These are phyloP conservation scores for Colletotrichum lentis DNA, from an alignment of 2,329 filamentous ascomycete species.

Conservation along the genomic window DNA sequence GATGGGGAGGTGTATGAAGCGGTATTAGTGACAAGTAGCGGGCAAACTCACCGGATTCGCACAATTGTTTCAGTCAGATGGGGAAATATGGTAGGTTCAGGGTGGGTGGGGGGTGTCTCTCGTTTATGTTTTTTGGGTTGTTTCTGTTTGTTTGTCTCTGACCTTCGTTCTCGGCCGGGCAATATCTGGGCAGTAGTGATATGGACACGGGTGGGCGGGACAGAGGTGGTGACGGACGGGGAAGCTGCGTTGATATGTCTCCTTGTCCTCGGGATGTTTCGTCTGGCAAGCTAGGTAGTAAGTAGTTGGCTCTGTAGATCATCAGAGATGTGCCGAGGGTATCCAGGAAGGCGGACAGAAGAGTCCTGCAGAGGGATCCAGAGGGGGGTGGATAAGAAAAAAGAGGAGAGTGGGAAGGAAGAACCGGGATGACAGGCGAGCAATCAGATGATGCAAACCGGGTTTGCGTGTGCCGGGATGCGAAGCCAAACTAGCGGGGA, in stretches of 20 bases:
- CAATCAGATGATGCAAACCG: constrained; percentile 33
- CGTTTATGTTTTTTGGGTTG: constrained; percentile 22
- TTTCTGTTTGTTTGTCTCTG: constrained; percentile 12
- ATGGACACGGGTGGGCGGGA: not conserved
- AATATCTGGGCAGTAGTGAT: not conserved
- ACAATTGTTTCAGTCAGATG: constrained; percentile 24
- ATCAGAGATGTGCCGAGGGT: not conserved
- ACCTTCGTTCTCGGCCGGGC: constrained; percentile 24
- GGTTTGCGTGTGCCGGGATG: constrained; percentile 23
- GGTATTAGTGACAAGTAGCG: not conserved
- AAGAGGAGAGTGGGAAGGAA: not conserved
- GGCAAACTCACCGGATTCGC: constrained; percentile 25
- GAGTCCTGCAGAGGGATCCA: not conserved
- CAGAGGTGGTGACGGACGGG: not conserved
- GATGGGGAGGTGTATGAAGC: not conserved
- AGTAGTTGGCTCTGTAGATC: not conserved
- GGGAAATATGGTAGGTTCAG: not conserved
- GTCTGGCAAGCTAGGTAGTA: not conserved
- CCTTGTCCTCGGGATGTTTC: constrained; percentile 1
- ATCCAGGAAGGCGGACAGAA: not conserved
- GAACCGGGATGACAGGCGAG: constrained; percentile 20
- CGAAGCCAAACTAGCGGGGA: constrained; percentile 32
- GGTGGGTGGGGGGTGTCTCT: constrained; percentile 19
- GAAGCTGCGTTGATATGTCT: not conserved
- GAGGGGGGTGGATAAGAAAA: not conserved